Evolutionary conservation across 2,329 filamentous ascomycete genomes (phyloP), one percentile per base, ranked within the genome.

Genomic region (Sporothrix protearum): DNA sequence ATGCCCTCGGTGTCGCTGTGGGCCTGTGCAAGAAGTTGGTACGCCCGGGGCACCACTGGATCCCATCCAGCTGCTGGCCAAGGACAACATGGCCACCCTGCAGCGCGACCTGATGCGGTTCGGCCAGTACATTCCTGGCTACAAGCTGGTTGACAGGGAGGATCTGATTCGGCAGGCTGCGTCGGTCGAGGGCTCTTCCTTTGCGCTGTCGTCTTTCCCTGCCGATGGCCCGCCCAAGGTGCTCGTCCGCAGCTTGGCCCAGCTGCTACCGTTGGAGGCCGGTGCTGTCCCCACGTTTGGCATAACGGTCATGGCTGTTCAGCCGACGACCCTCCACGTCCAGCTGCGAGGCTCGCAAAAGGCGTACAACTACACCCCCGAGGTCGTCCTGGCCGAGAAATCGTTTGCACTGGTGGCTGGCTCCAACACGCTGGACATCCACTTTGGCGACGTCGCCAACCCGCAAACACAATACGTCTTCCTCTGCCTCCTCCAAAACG

Each of bases 361-460:
- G 70, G 55, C 76, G 1, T 75, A 77, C 72, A 77, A 77, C 70
- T 77, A 76, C 47, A 77, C 76, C 0, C 76, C 76, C 3, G 76
- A 77, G 49, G 73, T 75, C 9, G 71, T 77, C 16, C 61, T 77
- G 2, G 74, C 53, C 22, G 72, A 75, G 57, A 67, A 39, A 5
- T 25, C 61, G 22, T 75, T 74, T 53, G 45, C 66, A 1, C 72
- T 76, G 1, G 64, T 70, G 14, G 68, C 75, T 1, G 75, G 75
- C 25, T 33, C 73, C n/a, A 76, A 75, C 55, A 69, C 73, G 8
- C 47, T 76, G 16, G 63, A 61, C 1, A 73, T 77, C 36, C 71
- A 71, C 16, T 74, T 77, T 36, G 68, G 12, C 1, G 36, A 61
- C 2, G 61, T 69, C n/a, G 16, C 51, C n/a, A 77, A 77, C 70